Base-by-base conservation (phyloP, 1,139 yeast genomes). In the Blastobotrys illinoisensis region DNA sequence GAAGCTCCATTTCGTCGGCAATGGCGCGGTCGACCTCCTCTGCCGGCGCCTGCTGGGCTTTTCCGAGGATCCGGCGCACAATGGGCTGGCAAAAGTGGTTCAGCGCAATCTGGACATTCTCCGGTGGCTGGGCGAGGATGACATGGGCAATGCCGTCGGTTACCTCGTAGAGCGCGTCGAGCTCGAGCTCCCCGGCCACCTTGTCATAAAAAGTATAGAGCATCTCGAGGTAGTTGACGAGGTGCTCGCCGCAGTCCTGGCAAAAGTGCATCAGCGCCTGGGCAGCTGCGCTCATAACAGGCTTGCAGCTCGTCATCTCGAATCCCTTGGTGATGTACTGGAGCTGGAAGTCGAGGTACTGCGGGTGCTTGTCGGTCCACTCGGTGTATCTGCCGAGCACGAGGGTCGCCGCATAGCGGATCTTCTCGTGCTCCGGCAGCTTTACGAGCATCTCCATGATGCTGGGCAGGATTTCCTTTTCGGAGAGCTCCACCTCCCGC, bases 211-310 rank as follows among this genome's bases (percentile, higher is more conserved):
- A 83, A 59, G 82, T 77, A 63, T 85, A 83, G 54, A 95, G 75
- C 67, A 89, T 96, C 54, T 85, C 91, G 63, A 90, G 74, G 67
- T 81, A 88, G 54, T 80, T 79, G 32, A 85, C 81, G 61, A 95
- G 74, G 18, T 84, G 74, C 14, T 72, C 54, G 0, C 95, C 80
- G 66, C 99, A 95, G 70, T 95, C 99, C 65, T 88, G 88, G 73
- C 98, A 91, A 66, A 95, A 88, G 67, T 84, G 91, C 91, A 89
- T 89, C 64, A 95, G 78, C 0, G 99, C 96, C 70, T 88, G 93
- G 0, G 97, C 87, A 0, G 98, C 90, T 0, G 99, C 97, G 51
- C 85, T 80, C 36, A 85, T 76, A 43, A 88, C 86, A 23, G 73
- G 67, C 53, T 66, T 65, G 11, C 40, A 32, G 44, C 71, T 73